Conservation (phyloP, 805 yeast genomes). For the Lipomyces lipofer region DNA sequence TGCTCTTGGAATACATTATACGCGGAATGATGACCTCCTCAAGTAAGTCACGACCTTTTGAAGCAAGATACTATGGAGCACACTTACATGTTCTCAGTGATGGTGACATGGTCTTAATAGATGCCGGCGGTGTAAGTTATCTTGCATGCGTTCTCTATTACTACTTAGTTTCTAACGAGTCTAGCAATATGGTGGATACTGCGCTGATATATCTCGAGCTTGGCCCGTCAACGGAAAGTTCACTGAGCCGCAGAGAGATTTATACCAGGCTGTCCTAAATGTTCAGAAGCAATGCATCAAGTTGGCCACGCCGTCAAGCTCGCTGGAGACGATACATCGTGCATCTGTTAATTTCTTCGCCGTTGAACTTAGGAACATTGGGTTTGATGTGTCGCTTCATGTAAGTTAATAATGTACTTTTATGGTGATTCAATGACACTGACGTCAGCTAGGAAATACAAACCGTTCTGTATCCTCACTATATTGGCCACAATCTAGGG, state of each 20-base stretch:
- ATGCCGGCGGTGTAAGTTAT: constrained; percentile 72
- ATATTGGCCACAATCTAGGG: constrained; percentile 93
- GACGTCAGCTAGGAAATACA: constrained; percentile 13
- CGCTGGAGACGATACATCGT: constrained; percentile 75
- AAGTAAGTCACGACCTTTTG: neutral
- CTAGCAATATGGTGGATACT: constrained; percentile 77
- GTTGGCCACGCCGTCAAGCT: constrained; percentile 56
- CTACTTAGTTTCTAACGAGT: no score
- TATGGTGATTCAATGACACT: neutral
- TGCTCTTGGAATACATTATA: constrained; percentile 89
- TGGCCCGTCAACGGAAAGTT: constrained; percentile 89
- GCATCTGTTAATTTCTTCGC: constrained; percentile 60
- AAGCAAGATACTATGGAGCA: neutral
- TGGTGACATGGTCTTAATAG: constrained; percentile 85
- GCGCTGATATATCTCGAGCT: constrained; percentile 93
- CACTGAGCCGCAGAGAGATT: constrained; percentile 73
- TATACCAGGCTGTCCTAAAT: constrained; percentile 83
- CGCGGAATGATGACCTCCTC: constrained; percentile 83
- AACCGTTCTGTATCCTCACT: constrained; percentile 76
- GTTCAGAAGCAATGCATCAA: constrained; percentile 79
- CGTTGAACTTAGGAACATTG: constrained; percentile 68
- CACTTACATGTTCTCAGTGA: constrained; percentile 40
- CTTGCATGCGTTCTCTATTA: neutral
- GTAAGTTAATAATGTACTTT: no score
- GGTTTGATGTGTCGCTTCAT: constrained; percentile 47